Evolutionary conservation across 495 filamentous ascomycete genomes (phyloP), one percentile per base, ranked within the genome.

Genomic region (Xylaria acuta): DNA sequence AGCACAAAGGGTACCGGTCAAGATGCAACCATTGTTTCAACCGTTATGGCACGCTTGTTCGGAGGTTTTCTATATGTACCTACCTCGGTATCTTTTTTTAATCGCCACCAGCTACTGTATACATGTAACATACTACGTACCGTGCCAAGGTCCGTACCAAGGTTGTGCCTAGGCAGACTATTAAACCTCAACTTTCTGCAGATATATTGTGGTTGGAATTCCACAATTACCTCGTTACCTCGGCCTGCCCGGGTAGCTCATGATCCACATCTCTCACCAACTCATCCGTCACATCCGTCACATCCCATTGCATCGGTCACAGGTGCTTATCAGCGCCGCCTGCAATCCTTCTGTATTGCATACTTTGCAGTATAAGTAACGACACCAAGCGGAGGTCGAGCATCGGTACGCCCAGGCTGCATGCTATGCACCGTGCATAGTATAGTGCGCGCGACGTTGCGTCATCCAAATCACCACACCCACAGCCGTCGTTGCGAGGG

Each of bases 381-480:
- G 22, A 36, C 58, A 59, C n/a, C 58, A 38, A 60, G 14, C 32
- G n/a, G 30, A 3, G 18, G 12, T 12, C 5, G 58, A n/a, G 34
- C 20, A 18, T 30, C 38, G 34, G 16, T 12, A 22, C 16, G 34
- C 32, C 11, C 22, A 1, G 32, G 58, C 58, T 60, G 6, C 20
- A 60, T 60, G 58, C 18, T 22, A 38, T 38, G 32, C 18, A 60
- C 32, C 53, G 20, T 22, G 30, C n/a, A n/a, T n/a, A n/a, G n/a
- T n/a, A n/a, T 60, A 60, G 32, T 11, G 9, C 30, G 27, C 56
- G 30, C 58, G 58, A 60, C 32, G 58, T 60, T 60, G 58, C 58
- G 38, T 60, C 58, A 60, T 38, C 18, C 5, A 38, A 9, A 60
- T 34, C 58, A 22, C n/a, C 38, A 12, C 58, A 60, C 20, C 58